Percentiles rank a stretch among this genome's conserved stretches.
These are phyloP conservation scores for Brassica rapa DNA, from an alignment of 345 rosid species.

Conservation along the genomic window DNA sequence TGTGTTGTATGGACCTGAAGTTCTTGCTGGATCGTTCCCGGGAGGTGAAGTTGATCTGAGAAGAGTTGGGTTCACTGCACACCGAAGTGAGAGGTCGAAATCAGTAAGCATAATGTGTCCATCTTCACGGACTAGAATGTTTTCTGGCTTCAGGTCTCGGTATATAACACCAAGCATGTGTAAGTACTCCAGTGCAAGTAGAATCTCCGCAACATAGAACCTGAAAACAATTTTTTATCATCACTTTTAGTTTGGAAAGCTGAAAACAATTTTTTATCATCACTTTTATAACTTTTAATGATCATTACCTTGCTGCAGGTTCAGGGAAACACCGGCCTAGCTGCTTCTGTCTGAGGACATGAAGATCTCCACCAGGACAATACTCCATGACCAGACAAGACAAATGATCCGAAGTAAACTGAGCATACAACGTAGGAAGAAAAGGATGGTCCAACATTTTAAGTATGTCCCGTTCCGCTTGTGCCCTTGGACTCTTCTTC, in stretches of 20 bases:
- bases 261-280: too few relatives aligned
- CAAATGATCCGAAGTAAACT: not conserved
- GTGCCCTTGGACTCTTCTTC: not conserved
- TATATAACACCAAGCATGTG: not conserved
- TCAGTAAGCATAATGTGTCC: not conserved
- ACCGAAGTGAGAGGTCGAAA: not conserved
- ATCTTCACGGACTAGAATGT: conserved; percentile 2
- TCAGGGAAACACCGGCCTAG: not conserved
- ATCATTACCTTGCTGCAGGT: conserved; percentile 1
- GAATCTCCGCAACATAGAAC: not conserved
- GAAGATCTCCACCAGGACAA: not conserved
- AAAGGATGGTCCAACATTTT: too few relatives aligned
- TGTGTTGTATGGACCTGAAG: not conserved
- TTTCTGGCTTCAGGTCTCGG: not conserved
- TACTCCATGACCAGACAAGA: conserved; percentile 3
- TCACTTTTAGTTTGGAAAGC: not conserved
- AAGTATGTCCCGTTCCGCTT: not conserved
- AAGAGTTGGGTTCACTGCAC: conserved; percentile 4
- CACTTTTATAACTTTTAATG: too few relatives aligned
- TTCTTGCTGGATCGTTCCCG: not conserved
- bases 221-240: not conserved
- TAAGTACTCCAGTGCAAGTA: not conserved
- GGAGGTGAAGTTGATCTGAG: not conserved
- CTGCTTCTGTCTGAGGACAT: not conserved
- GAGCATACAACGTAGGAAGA: too few relatives aligned